phyloP scores from a whole-genome alignment of 2,329 filamentous ascomycete species.

The Alternaria alternata region DNA sequence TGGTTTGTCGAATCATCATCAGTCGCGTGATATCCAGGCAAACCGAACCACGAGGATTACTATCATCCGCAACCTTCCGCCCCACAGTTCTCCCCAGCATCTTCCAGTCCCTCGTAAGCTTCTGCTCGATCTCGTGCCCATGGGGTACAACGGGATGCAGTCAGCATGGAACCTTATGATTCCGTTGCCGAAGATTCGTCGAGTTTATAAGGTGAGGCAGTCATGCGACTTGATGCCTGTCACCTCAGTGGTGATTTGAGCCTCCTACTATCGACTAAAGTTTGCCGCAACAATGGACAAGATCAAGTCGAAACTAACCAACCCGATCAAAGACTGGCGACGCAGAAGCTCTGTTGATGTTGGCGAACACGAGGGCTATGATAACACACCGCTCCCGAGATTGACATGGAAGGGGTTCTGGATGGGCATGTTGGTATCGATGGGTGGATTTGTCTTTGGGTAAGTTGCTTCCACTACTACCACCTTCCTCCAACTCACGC shows the following conservation, averaged over 20 bases:
- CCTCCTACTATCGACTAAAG: neutral
- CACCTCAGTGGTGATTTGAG: neutral
- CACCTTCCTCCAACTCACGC: neutral
- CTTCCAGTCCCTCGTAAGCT: neutral
- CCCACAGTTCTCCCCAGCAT: conserved; percentile 1
- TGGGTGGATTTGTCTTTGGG: conserved; percentile 29
- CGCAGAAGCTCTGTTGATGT: conserved; percentile 24
- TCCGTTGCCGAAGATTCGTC: conserved; percentile 1
- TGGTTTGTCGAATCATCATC: neutral
- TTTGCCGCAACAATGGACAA: conserved; percentile 1
- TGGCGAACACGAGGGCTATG: conserved; percentile 33
- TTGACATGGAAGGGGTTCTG: conserved; percentile 25
- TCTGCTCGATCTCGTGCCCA: neutral
- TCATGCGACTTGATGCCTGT: neutral
- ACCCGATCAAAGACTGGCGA: conserved; percentile 27
- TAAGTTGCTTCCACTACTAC: neutral
- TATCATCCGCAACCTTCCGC: conserved; percentile 9
- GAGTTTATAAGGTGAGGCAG: neutral
- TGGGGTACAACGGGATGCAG: neutral
- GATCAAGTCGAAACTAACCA: conserved; percentile 24
- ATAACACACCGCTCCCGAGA: conserved; percentile 4
- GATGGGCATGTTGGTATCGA: conserved; percentile 43
- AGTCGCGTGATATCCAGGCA: conserved; percentile 1
- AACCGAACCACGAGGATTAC: neutral
- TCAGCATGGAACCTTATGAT: neutral